phyloP scores from a whole-genome alignment of 495 filamentous ascomycete species.

The Talaromyces nanjingensis region DNA sequence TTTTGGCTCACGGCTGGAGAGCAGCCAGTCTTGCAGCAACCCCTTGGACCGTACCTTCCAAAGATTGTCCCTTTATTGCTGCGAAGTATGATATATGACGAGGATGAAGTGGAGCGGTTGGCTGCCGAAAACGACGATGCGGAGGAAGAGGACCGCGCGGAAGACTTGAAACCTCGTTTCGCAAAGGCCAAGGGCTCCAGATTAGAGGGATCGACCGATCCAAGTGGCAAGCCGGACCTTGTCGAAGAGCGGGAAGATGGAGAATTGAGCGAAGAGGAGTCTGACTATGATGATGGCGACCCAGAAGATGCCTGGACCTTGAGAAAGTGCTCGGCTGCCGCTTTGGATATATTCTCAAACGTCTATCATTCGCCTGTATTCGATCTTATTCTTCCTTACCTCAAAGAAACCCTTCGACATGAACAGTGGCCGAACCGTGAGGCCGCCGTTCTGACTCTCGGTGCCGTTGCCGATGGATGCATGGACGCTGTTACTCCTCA shows the following conservation, averaged over 20 bases:
- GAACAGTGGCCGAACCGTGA: slow-evolving; percentile 88
- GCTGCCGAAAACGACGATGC: slow-evolving; percentile 84
- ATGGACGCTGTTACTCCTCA: slow-evolving; percentile 85
- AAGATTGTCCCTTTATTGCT: slow-evolving; percentile 88
- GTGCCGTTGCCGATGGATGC: slow-evolving; percentile 93
- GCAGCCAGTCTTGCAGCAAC: slow-evolving; percentile 65
- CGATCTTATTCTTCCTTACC: slow-evolving; percentile 81
- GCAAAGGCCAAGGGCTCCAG: slow-evolving; percentile 63
- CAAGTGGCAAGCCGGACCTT: slow-evolving; percentile 31
- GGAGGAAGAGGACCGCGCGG: slow-evolving; percentile 77
- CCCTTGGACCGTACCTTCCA: slow-evolving; percentile 66
- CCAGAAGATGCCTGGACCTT: slow-evolving; percentile 94
- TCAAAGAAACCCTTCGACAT: slow-evolving; percentile 84
- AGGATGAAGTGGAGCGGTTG: slow-evolving; percentile 82
- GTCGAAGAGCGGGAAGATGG: slow-evolving; percentile 48
- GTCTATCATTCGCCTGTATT: slow-evolving; percentile 87
- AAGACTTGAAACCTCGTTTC: slow-evolving; percentile 92
- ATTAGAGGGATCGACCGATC: slow-evolving; percentile 41
- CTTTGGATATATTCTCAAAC: slow-evolving; percentile 86
- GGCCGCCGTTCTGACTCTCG: slow-evolving; percentile 89
- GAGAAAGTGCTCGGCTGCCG: slow-evolving; percentile 94
- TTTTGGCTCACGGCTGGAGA: slow-evolving; percentile 96
- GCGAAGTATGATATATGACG: slow-evolving; percentile 92
- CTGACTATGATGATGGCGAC: slow-evolving; percentile 75
- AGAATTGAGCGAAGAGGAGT: slow-evolving; percentile 82